Evolutionary conservation across 2,329 filamentous ascomycete genomes (phyloP).

Genomic region (Aspergillus tamarii): DNA sequence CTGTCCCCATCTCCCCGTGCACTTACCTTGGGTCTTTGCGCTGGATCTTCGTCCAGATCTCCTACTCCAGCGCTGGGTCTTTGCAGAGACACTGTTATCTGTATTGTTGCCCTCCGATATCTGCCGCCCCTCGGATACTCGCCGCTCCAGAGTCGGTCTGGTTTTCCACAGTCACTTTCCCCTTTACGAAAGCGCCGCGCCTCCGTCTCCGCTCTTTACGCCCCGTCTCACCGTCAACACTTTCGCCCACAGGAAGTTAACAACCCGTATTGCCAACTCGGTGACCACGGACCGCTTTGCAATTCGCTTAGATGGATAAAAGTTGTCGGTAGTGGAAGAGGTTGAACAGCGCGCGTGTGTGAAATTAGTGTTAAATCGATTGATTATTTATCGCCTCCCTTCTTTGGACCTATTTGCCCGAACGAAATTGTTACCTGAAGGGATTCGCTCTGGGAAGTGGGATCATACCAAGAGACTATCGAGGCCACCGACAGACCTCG

Average conservation of each 20-base stretch:
- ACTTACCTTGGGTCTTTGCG: background rate
- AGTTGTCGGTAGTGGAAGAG: constrained; percentile 11
- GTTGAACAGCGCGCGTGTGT: constrained; percentile 8
- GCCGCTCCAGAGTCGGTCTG: constrained; percentile 1
- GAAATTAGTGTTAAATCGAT: constrained; percentile 13
- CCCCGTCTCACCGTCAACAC: constrained; percentile 1
- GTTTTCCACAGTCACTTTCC: constrained; percentile 6
- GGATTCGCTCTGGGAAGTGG: background rate
- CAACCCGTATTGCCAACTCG: constrained; percentile 4
- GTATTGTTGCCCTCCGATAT: background rate
- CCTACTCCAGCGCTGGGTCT: background rate
- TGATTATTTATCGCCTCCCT: constrained; percentile 6
- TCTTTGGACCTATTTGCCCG: background rate
- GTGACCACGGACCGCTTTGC: background rate
- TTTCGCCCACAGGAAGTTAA: background rate
- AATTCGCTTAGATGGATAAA: constrained; percentile 13
- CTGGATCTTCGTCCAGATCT: background rate
- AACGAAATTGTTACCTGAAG: background rate
- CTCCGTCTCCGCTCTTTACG: constrained; percentile 9
- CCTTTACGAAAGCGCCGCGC: constrained; percentile 10
- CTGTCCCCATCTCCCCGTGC: background rate
- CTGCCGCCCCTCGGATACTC: constrained; percentile 4
- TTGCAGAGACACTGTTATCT: background rate
- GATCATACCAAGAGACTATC: constrained; percentile 12
- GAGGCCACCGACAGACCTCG: constrained; percentile 15